These are phyloP conservation scores for Dendrobium nobile DNA, from an alignment of 106 monocot genomes.

Conservation along the genomic window DNA sequence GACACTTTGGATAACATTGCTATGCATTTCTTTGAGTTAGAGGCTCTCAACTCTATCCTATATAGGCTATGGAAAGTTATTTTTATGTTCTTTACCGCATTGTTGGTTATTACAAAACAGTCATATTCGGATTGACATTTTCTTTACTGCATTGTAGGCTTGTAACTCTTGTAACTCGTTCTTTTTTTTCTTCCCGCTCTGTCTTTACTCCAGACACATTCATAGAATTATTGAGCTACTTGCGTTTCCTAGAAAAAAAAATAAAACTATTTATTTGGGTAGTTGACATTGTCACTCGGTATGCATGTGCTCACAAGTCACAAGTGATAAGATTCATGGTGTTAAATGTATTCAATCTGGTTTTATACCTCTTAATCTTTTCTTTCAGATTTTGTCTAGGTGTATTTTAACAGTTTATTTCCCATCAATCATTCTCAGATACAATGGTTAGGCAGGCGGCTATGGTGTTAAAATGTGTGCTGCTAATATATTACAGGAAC, in stretches of 20 bases:
- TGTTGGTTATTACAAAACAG: background rate
- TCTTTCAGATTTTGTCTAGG: background rate
- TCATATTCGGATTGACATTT: background rate
- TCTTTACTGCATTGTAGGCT: background rate
- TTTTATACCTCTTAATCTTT: background rate
- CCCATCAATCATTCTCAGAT: conserved; percentile 37
- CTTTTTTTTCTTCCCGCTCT: background rate
- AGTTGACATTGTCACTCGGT: background rate
- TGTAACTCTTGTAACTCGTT: background rate
- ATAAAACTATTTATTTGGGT: background rate
- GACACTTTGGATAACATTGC: too few species aligned
- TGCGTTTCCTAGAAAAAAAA: background rate
- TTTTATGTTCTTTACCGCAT: background rate
- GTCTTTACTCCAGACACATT: background rate
- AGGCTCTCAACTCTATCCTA: too few species aligned
- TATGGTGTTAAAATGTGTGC: conserved; percentile 70
- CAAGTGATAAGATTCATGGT: background rate
- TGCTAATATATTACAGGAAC: conserved; percentile 84
- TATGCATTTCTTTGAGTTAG: too few species aligned
- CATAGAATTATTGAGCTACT: background rate
- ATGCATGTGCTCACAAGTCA: background rate
- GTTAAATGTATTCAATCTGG: background rate
- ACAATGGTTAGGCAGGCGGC: conserved; percentile 85
- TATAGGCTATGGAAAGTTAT: too few species aligned
- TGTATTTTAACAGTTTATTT: background rate